Conservation (phyloP, 108 stramenopile species). For the Cylindrotheca closterium region DNA sequence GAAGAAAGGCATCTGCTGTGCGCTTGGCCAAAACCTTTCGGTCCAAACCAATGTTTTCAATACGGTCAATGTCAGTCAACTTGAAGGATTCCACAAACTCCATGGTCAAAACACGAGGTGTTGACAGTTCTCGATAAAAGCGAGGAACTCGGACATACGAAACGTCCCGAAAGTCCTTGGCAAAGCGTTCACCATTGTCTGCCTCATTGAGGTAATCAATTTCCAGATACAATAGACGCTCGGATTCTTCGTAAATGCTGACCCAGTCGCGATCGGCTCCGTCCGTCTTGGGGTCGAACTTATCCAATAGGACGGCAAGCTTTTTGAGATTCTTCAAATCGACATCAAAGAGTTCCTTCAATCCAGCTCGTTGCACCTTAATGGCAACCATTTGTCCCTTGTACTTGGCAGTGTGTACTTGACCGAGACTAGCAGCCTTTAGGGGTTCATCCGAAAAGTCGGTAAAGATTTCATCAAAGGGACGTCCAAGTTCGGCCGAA, state of each 20-base stretch:
- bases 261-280: slow-evolving; percentile 94
- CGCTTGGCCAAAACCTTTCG: slow-evolving; percentile 81
- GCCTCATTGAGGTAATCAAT: slow-evolving; percentile 96
- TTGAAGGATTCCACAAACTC: slow-evolving; percentile 93
- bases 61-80: slow-evolving; percentile 78
- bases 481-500: slow-evolving; percentile 74
- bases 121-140: slow-evolving; percentile 80
- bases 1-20: slow-evolving; percentile 90
- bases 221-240: slow-evolving; percentile 87
- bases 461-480: slow-evolving; percentile 74
- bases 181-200: slow-evolving; percentile 81
- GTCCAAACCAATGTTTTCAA: slow-evolving; percentile 81
- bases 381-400: slow-evolving; percentile 91
- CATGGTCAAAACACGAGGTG: slow-evolving; percentile 89
- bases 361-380: slow-evolving; percentile 91
- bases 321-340: slow-evolving; percentile 92
- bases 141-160: slow-evolving; percentile 87
- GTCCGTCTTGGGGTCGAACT: slow-evolving; percentile 94
- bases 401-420: slow-evolving; percentile 87
- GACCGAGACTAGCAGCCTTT: slow-evolving; percentile 93
- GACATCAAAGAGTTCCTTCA: slow-evolving; percentile 93
- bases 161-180: slow-evolving; percentile 75
- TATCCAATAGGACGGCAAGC: slow-evolving; percentile 87
- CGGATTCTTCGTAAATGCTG: slow-evolving; percentile 90
- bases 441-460: slow-evolving; percentile 82